These are phyloP conservation scores for Ambrosia trifida DNA, from an alignment of 129 eudicot genomes.

Conservation along the genomic window DNA sequence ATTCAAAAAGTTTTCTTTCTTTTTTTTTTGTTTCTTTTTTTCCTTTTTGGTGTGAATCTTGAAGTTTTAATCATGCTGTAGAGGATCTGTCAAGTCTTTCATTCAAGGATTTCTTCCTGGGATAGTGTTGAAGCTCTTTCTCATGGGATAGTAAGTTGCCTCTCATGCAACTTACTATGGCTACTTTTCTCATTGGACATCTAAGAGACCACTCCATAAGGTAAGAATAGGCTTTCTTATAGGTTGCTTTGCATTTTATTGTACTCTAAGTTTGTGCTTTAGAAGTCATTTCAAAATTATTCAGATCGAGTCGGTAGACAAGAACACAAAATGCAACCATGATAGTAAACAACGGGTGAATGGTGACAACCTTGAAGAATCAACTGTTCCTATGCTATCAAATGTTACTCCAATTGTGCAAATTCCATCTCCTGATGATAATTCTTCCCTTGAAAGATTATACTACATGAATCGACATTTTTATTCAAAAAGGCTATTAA, in stretches of 20 bases:
- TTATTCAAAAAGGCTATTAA: background rate
- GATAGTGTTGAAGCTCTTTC: no score
- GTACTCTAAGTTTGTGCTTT: background rate
- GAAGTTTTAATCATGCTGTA: no score
- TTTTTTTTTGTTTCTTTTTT: no score
- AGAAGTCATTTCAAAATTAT: conserved; percentile 1
- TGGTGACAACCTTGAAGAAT: conserved; percentile 22
- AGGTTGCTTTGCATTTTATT: background rate
- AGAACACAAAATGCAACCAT: background rate
- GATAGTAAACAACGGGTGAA: conserved; percentile 18
- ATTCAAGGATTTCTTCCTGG: no score
- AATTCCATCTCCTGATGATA: conserved; percentile 38
- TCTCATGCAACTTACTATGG: conserved; percentile 63
- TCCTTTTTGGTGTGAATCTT: no score
- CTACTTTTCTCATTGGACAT: conserved; percentile 49
- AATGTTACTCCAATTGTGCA: conserved; percentile 49
- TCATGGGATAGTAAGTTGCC: no score
- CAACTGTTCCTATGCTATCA: conserved; percentile 26
- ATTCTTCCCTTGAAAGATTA: conserved; percentile 43
- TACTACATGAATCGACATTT: conserved; percentile 49
- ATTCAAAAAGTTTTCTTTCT: no score
- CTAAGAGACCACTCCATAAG: conserved; percentile 40
- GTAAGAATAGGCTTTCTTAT: conserved; percentile 31
- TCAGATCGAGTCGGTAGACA: conserved; percentile 42
- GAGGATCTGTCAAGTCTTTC: no score